Conservation (phyloP, 768 basidiomycete genomes). For the Mycena chlorophos region DNA sequence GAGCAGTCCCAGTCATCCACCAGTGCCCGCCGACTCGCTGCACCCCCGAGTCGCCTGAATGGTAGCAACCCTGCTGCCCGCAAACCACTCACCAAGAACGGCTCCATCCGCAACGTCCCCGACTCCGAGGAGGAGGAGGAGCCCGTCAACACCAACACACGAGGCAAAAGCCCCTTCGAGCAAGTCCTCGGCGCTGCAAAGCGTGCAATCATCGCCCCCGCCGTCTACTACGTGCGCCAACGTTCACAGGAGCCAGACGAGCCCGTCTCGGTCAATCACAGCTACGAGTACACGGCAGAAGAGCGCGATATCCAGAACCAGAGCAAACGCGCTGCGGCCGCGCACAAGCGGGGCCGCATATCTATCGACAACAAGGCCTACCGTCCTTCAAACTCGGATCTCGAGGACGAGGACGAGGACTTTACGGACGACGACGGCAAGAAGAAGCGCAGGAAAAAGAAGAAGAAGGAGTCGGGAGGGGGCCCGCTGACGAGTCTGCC, state of each 20-base stretch:
- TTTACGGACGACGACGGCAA: constrained; percentile 52
- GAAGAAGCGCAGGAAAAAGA: constrained; percentile 54
- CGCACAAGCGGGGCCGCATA: constrained; percentile 59
- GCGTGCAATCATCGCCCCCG: constrained; percentile 45
- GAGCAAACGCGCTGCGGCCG: constrained; percentile 29
- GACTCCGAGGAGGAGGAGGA: constrained; percentile 67
- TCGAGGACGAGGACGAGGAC: constrained; percentile 64
- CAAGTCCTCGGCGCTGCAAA: constrained; percentile 57
- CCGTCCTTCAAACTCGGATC: constrained; percentile 62
- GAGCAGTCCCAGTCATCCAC: constrained; percentile 60
- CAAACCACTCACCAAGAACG: constrained; percentile 56
- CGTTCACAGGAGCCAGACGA: constrained; percentile 59
- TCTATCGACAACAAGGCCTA: constrained; percentile 83
- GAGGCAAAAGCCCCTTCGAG: constrained; percentile 72
- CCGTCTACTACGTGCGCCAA: constrained; percentile 66
- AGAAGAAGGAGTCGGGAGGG: constrained; percentile 51
- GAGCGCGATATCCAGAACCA: constrained; percentile 61
- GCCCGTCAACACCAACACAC: constrained; percentile 33
- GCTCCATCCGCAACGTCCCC: constrained; percentile 59
- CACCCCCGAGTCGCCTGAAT: constrained; percentile 55
- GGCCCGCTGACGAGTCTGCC: constrained; percentile 69
- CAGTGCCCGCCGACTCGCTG: constrained; percentile 55
- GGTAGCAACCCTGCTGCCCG: too few relatives aligned
- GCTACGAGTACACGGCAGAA: constrained; percentile 79
- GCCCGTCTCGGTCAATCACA: constrained; percentile 39